phyloP scores from a whole-genome alignment of 768 basidiomycete genomes.

The Crassisporium funariophilum region DNA sequence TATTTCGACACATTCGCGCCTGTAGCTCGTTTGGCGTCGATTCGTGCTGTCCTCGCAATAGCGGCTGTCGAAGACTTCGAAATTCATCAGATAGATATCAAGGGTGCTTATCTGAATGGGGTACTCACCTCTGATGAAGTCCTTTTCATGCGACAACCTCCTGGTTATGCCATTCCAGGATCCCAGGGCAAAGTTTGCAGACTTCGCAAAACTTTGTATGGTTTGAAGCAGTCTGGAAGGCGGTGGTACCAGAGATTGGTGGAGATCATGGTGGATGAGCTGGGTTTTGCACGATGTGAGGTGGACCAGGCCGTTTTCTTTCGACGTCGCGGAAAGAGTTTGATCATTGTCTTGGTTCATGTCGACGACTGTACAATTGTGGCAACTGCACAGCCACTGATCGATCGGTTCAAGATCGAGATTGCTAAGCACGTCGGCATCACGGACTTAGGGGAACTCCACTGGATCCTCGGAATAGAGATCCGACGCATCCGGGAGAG shows the following conservation, averaged over 20 bases:
- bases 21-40: constrained; percentile 25
- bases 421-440: constrained; percentile 22
- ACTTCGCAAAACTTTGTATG: constrained; percentile 30
- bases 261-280: constrained; percentile 12
- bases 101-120: constrained; percentile 40
- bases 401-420: constrained; percentile 22
- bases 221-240: constrained; percentile 28
- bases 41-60: constrained; percentile 32
- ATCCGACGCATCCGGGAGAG: constrained; percentile 19
- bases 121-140: constrained; percentile 31
- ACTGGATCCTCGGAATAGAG: constrained; percentile 33
- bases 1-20: constrained; percentile 37
- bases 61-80: constrained; percentile 33
- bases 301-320: constrained; percentile 29
- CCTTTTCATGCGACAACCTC: constrained; percentile 45
- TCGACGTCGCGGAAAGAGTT: constrained; percentile 6
- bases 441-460: constrained; percentile 21
- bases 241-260: constrained; percentile 25
- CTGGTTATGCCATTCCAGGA: constrained; percentile 13
- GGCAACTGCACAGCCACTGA: constrained; percentile 6
- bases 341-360: constrained; percentile 24
- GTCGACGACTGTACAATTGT: constrained; percentile 32
- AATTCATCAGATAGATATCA: constrained; percentile 41
- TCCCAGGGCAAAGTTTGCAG: constrained; percentile 22
- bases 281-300: constrained; percentile 21